Evolutionary conservation across 73 alveolate species (phyloP).

Genomic region (Paraurostyla sp.): DNA sequence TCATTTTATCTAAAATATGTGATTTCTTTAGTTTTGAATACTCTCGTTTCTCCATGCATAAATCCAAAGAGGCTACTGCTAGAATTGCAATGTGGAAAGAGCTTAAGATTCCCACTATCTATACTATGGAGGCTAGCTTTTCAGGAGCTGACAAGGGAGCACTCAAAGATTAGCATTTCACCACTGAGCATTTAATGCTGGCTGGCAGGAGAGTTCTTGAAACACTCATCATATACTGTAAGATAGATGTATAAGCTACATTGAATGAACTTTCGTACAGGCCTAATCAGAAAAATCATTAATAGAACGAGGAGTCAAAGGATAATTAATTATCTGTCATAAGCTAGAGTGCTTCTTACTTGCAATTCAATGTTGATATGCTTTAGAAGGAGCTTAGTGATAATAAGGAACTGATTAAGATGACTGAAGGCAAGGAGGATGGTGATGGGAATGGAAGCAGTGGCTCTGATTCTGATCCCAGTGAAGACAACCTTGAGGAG

Average conservation of each 20-base stretch:
- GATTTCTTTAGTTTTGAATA: slow-evolving; percentile 81
- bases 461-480: slow-evolving; percentile 94
- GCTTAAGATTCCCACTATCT: slow-evolving; percentile 67
- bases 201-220: slow-evolving; percentile 68
- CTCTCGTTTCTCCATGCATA: slow-evolving; percentile 89
- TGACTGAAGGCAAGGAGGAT: slow-evolving; percentile 75
- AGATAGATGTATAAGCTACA: slow-evolving; percentile 45
- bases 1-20: slow-evolving; percentile 82
- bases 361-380: neutral
- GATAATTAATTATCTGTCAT: slow-evolving; percentile 18
- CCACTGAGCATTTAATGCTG: slow-evolving; percentile 68
- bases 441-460: slow-evolving; percentile 82
- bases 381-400: slow-evolving; percentile 65
- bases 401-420: slow-evolving; percentile 73
- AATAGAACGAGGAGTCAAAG: neutral
- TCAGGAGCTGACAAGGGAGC: slow-evolving; percentile 76
- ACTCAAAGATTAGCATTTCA: slow-evolving; percentile 62
- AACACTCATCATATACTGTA: slow-evolving; percentile 57
- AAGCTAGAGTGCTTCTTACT: neutral
- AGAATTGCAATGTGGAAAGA: slow-evolving; percentile 88
- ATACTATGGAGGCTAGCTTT: slow-evolving; percentile 80
- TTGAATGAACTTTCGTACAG: slow-evolving; percentile 19
- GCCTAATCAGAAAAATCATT: neutral
- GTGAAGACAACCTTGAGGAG: slow-evolving; percentile 91
- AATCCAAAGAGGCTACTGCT: slow-evolving; percentile 89